phyloP scores from a whole-genome alignment of 2,329 filamentous ascomycete genomes.

The Cercospora sojina region DNA sequence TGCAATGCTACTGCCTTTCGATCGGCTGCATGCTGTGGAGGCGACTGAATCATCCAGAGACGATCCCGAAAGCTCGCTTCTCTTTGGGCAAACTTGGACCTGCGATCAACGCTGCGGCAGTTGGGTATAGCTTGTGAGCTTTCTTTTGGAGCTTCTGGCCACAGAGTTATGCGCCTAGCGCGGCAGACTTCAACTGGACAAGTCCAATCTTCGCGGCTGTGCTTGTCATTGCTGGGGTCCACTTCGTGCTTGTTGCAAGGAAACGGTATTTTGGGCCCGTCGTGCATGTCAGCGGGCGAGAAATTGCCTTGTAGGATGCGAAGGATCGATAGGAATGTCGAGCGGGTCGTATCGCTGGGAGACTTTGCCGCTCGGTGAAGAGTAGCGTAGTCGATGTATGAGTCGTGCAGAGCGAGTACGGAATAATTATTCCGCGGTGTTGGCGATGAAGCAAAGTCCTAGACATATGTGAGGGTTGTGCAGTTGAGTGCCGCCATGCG shows the following conservation, averaged over 20 bases:
- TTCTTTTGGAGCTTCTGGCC: constrained; percentile 26
- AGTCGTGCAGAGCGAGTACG: background rate
- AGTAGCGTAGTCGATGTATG: background rate
- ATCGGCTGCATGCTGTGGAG: constrained; percentile 33
- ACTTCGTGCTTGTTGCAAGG: constrained; percentile 4
- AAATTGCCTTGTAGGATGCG: background rate
- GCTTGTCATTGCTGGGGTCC: constrained; percentile 1
- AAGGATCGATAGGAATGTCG: background rate
- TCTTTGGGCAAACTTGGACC: constrained; percentile 25
- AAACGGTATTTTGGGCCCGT: constrained; percentile 11
- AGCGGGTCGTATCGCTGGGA: background rate
- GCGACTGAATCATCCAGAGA: constrained; percentile 24
- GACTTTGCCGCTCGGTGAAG: background rate
- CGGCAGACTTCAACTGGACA: constrained; percentile 13
- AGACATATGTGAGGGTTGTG: background rate
- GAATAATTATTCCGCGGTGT: background rate
- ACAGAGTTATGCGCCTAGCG: constrained; percentile 4
- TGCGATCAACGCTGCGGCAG: constrained; percentile 25
- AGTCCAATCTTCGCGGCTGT: constrained; percentile 8
- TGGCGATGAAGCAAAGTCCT: background rate
- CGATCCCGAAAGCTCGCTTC: constrained; percentile 24
- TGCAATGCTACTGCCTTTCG: constrained; percentile 25
- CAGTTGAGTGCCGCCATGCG: background rate
- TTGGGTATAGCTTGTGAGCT: constrained; percentile 22
- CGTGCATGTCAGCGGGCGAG: constrained; percentile 3